Percentiles rank a stretch among this genome's conserved stretches.
Conservation (phyloP, 129 eudicot species). For the Smallanthus sonchifolius region DNA sequence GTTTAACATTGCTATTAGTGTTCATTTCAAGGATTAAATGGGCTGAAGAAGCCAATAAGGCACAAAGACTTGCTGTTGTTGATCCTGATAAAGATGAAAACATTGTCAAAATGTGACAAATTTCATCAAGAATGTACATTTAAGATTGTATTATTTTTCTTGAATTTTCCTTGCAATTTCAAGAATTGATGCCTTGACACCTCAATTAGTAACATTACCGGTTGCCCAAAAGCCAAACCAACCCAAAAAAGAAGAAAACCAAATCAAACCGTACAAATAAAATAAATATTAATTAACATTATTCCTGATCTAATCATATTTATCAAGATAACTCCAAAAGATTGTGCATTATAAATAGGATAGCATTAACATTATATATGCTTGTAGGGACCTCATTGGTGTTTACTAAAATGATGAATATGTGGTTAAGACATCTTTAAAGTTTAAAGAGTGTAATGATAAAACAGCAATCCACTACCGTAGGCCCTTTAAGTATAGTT, state of each 20-base stretch:
- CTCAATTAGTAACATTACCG: neutral
- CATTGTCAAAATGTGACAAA: slow-evolving; percentile 6
- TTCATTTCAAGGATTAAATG: slow-evolving; percentile 59
- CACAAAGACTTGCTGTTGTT: slow-evolving; percentile 41
- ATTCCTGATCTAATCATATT: neutral
- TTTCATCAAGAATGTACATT: slow-evolving; percentile 5
- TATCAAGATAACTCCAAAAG: slow-evolving; percentile 19
- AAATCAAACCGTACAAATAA: neutral
- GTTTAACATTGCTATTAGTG: slow-evolving; percentile 52
- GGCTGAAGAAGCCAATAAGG: slow-evolving; percentile 67
- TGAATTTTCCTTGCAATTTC: neutral
- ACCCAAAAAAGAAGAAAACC: neutral
- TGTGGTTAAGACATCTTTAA: slow-evolving; percentile 20
- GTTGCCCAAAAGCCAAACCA: neutral
- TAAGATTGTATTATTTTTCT: neutral
- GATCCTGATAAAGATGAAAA: slow-evolving; percentile 9
- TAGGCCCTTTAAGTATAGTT: slow-evolving; percentile 18
- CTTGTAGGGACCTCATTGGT: slow-evolving; percentile 3
- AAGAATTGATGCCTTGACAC: neutral
- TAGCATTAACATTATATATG: slow-evolving; percentile 26
- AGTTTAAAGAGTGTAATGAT: neutral
- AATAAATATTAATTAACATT: neutral
- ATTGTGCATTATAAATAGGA: slow-evolving; percentile 29
- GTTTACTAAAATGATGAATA: neutral
- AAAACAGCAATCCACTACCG: slow-evolving; percentile 16